A percentile compares a stretch with the other conserved stretches of the same genome.
Conservation (phyloP, 2,329 filamentous ascomycete species). For the Beauveria sp. region DNA sequence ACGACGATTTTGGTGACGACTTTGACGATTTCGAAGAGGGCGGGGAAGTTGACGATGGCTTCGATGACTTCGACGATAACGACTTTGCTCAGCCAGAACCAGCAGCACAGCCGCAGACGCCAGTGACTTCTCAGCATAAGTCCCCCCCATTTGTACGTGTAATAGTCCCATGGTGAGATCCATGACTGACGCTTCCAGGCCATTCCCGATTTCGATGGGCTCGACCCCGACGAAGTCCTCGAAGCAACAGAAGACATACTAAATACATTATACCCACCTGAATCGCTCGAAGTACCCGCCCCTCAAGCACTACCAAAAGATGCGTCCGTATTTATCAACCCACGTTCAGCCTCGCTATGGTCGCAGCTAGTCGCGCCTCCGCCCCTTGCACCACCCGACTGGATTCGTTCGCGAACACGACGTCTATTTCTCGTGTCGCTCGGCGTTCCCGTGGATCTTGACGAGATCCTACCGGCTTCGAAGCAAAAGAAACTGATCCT, state of each 20-base stretch:
- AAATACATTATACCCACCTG: slow-evolving; percentile 55
- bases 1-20: slow-evolving; percentile 50
- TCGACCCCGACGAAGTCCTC: slow-evolving; percentile 53
- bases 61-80: slow-evolving; percentile 68
- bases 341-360: slow-evolving; percentile 86
- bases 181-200: slow-evolving; percentile 35
- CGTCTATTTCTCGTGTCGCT: slow-evolving; percentile 92
- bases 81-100: slow-evolving; percentile 50
- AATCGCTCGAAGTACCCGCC: slow-evolving; percentile 43
- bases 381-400: slow-evolving; percentile 90
- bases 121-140: slow-evolving; percentile 27
- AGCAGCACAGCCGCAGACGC: slow-evolving; percentile 19
- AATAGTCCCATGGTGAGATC: neutral
- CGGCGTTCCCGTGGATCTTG: slow-evolving; percentile 90
- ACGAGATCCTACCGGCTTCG: slow-evolving; percentile 92
- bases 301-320: slow-evolving; percentile 45
- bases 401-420: slow-evolving; percentile 92
- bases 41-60: slow-evolving; percentile 45
- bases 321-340: slow-evolving; percentile 69
- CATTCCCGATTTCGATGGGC: slow-evolving; percentile 59
- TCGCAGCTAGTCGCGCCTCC: slow-evolving; percentile 92
- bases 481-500: slow-evolving; percentile 97
- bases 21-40: slow-evolving; percentile 58
- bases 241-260: slow-evolving; percentile 59
- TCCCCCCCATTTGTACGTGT: slow-evolving; percentile 39